Evolutionary conservation across 1,284 basidiomycete species (phyloP).

Genomic region (Cryptococcus maquisensis): DNA sequence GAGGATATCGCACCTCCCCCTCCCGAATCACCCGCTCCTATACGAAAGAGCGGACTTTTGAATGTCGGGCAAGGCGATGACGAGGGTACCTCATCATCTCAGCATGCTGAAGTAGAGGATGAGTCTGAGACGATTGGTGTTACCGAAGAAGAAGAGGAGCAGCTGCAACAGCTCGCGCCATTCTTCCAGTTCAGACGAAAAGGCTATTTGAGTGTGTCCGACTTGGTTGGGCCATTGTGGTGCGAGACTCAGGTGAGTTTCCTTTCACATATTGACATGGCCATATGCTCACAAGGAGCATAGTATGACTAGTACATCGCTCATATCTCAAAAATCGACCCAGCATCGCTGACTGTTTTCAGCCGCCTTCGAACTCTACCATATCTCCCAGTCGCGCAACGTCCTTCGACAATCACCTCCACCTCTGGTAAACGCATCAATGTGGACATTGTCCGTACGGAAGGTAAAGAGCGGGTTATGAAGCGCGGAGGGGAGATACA

Average conservation of each 20-base stretch:
- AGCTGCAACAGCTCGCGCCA: slow-evolving; percentile 17
- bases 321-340: not conserved
- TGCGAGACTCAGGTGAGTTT: slow-evolving; percentile 54
- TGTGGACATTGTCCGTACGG: slow-evolving; percentile 59
- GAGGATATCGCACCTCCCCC: slow-evolving; percentile 12
- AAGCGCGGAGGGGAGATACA: slow-evolving; percentile 68
- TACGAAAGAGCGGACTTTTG: not conserved
- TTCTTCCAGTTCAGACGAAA: slow-evolving; percentile 36
- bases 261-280: not conserved
- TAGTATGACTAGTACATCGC: slow-evolving; percentile 45
- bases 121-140: not conserved
- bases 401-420: slow-evolving; percentile 62
- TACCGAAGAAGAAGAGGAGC: slow-evolving; percentile 14
- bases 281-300: not conserved
- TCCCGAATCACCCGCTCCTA: too few species aligned
- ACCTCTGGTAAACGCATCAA: slow-evolving; percentile 63
- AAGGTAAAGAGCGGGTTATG: slow-evolving; percentile 58
- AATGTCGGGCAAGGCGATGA: not conserved
- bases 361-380: slow-evolving; percentile 51
- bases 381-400: slow-evolving; percentile 53
- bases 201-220: slow-evolving; percentile 50
- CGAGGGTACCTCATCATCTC: too few species aligned
- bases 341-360: too few species aligned
- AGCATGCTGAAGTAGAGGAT: too few species aligned
- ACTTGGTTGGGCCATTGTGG: slow-evolving; percentile 55